Evolutionary conservation across 768 basidiomycete species (phyloP).

Genomic region (Podaxis sp.): DNA sequence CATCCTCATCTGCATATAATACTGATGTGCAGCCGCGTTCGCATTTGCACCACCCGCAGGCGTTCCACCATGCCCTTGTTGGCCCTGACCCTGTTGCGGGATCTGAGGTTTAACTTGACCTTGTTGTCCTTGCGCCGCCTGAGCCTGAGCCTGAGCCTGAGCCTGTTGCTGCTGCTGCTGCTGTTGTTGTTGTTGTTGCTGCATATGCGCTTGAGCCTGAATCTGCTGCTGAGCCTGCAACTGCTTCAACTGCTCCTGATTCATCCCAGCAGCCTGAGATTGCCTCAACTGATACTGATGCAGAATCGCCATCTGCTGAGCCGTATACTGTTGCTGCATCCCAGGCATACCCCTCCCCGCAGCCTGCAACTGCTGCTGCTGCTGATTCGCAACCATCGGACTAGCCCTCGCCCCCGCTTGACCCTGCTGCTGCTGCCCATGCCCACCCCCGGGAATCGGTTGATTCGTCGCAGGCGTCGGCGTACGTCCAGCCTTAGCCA

Average conservation of each 20-base stretch:
- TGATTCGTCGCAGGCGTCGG: background rate
- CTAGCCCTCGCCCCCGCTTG: background rate
- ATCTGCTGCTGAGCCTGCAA: background rate
- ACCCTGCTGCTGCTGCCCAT: background rate
- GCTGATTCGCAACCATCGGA: constrained; percentile 4
- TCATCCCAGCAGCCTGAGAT: background rate
- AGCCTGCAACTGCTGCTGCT: background rate
- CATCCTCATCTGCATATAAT: background rate
- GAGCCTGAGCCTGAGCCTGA: background rate
- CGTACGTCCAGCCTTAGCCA: background rate
- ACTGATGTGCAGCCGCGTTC: background rate
- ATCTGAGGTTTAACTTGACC: background rate
- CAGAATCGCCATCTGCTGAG: background rate
- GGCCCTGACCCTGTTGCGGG: background rate
- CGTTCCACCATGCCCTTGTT: background rate
- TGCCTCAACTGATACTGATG: background rate
- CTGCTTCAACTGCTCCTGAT: constrained; percentile 1
- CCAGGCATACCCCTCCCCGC: background rate
- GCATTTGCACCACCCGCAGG: background rate
- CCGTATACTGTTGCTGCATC: background rate
- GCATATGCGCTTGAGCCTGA: background rate
- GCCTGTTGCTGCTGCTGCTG: constrained; percentile 7
- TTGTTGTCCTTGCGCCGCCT: background rate
- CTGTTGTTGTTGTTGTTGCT: background rate
- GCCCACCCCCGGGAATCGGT: background rate